Evolutionary conservation across 2,329 filamentous ascomycete species (phyloP), one percentile per base, ranked within the genome.

Genomic region (Colletotrichum orbiculare): DNA sequence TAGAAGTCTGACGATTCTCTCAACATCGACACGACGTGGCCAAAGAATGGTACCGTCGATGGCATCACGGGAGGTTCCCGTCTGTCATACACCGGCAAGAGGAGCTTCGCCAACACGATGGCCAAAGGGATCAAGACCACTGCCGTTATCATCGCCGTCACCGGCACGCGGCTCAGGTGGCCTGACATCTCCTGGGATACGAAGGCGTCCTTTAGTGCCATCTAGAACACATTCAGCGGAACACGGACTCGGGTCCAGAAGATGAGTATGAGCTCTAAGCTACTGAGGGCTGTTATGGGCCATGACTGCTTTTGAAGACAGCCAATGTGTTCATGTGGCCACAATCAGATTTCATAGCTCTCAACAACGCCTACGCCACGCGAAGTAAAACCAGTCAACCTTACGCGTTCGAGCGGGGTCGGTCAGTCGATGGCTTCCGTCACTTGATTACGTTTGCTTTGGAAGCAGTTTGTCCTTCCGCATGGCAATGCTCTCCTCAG

Each of bases 21-120:
- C 43, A 82, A 66, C 68, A 83, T 73, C 8, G 79, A 78, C 35
- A 84, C 70, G 17, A 83, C 73, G 66, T 85, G 82, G 2, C 82
- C 82, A 45, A 84, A 67, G 37, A 80, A 72, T 0, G 82, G 82
- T 39, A 85, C 73, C 13, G 48, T 73, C 0, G 79, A 73, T 33
- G 75, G 75, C 33, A 83, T 35, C 0, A 78, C 61, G 4, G 81
- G 80, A 8, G 83, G 82, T 61, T 85, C 82, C 52, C 74, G 71
- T 8, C 76, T 70, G 50, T 77, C 73, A 8, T 73, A 54, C 3
- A 35, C 43, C 3, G 61, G 61, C 9, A 50, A 66, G 39, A 65
- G 25, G 11, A 66, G 13, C 11, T 37, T 57, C n/a, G 55, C 57
- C n/a, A 66, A 15, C 12, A 57, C 6, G 25, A 66, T 33, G 6